Evolutionary conservation across 768 basidiomycete genomes (phyloP), one percentile per base, ranked within the genome.

Genomic region (Pulveroboletus frians): DNA sequence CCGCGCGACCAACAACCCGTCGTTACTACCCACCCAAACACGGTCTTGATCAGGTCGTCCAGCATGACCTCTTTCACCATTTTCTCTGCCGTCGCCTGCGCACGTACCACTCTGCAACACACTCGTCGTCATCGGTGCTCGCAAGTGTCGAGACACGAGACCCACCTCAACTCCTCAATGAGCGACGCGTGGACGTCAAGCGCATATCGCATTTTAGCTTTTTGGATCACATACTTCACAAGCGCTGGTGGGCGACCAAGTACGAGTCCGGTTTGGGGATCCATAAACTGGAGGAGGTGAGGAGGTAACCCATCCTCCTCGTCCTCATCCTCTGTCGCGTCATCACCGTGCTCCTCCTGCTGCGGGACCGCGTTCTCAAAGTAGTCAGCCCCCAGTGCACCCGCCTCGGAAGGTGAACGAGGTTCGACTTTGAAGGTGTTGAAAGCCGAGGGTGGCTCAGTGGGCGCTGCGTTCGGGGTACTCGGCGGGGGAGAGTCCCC

Each of bases 131-230:
- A 45, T 51, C 21, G 5, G 6, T 11, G n/a, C 23, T 41, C 29
- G 18, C 14, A 10, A 1, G 6, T 5, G 8, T 21, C 9, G 21
- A 1, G 10, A 20, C 1, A 40, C 13, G 18, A 41, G 27, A 46
- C 58, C 31, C 46, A 67, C 66, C 65, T 75, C 53, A 90, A 69
- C 63, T 93, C 86, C 54, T 83, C 79, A 27, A 77, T 68, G 34
- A 93, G 70, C 29, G 72, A 70, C 29, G 80, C 80, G 52, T 89
- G 83, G 59, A 88, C 81, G 49, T 85, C 77, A 27, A 84, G 53
- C 13, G 80, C 82, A 60, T 83, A 86, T 43, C 71, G 72, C 63
- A 85, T 76, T 60, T 91, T 92, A 6, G 92, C 91, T 61, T 93
- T 67, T 32, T 69, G 52, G 70, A 75, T 54, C 70, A 81, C 73